Conservation (phyloP, 805 yeast species). For the Candida sphagnicola region DNA sequence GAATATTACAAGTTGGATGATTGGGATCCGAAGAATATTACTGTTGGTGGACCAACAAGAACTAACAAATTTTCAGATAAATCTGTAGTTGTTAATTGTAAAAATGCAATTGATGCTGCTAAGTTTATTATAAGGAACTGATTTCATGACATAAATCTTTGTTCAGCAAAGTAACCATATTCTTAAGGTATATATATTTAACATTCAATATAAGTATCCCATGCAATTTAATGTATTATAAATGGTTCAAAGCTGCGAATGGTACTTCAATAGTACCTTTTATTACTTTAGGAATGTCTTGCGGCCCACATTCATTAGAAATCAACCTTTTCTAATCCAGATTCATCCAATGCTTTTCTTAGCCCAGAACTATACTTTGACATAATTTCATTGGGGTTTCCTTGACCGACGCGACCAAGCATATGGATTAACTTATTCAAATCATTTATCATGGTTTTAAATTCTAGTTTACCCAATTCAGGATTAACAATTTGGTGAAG, state of each 20-base stretch:
- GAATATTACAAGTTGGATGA: conserved; percentile 2
- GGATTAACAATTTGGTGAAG: neutral
- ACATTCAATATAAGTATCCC: too few species aligned
- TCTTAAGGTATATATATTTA: too few species aligned
- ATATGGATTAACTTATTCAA: conserved; percentile 22
- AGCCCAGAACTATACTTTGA: conserved; percentile 25
- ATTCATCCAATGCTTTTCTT: conserved; percentile 4
- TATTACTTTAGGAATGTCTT: too few species aligned
- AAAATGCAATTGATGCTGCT: conserved; percentile 1
- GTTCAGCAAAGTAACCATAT: too few species aligned
- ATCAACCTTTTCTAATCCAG: neutral
- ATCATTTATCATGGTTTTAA: conserved; percentile 8
- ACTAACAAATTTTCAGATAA: neutral
- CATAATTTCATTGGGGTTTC: conserved; percentile 25
- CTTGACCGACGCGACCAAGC: conserved; percentile 24
- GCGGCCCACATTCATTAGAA: too few species aligned
- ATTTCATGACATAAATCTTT: too few species aligned
- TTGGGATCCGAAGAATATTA: conserved; percentile 1
- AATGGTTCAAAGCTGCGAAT: too few species aligned
- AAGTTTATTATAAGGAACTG: neutral
- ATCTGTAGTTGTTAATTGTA: conserved; percentile 1
- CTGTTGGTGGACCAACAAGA: neutral
- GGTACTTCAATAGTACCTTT: too few species aligned
- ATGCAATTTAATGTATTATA: too few species aligned
- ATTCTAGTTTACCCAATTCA: neutral